A percentile compares a stretch with the other conserved stretches of the same genome.
phyloP scores from a whole-genome alignment of 176 grass and related monocot genomes.

The Saccharum spontaneum region DNA sequence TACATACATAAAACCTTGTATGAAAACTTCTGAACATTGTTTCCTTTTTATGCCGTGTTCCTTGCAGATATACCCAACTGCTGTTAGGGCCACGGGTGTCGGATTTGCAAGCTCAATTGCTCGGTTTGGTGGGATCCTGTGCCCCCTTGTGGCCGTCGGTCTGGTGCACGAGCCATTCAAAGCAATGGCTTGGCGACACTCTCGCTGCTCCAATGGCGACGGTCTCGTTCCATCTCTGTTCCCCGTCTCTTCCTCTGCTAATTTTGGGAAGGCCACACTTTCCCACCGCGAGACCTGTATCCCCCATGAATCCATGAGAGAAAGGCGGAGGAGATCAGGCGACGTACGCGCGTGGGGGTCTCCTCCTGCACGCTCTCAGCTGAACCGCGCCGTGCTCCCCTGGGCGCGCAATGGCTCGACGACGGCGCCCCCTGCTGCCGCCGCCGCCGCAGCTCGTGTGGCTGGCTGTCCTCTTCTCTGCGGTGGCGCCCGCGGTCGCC shows the following conservation, averaged over 20 bases:
- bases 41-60: background rate
- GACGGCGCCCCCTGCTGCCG: constrained; percentile 2
- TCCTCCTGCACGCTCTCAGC: constrained; percentile 15
- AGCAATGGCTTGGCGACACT: constrained; percentile 37
- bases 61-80: constrained; percentile 86
- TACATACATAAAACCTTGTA: background rate
- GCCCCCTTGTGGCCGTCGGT: constrained; percentile 76
- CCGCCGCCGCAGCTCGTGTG: background rate
- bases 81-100: constrained; percentile 73
- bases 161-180: constrained; percentile 52
- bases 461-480: constrained; percentile 13
- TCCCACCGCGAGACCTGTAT: background rate
- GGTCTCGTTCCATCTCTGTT: background rate
- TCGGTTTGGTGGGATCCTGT: constrained; percentile 77
- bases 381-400: constrained; percentile 32
- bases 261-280: constrained; percentile 33
- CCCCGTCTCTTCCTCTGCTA: constrained; percentile 29
- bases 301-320: constrained; percentile 18
- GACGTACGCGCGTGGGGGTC: constrained; percentile 10
- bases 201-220: constrained; percentile 28
- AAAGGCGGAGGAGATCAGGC: constrained; percentile 26
- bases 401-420: constrained; percentile 42
- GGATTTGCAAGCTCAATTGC: constrained; percentile 74
- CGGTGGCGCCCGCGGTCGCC: constrained; percentile 26
- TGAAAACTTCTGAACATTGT: background rate